These are phyloP conservation scores for Crithidia bombi DNA, from an alignment of 208 protist genomes.

Conservation along the genomic window DNA sequence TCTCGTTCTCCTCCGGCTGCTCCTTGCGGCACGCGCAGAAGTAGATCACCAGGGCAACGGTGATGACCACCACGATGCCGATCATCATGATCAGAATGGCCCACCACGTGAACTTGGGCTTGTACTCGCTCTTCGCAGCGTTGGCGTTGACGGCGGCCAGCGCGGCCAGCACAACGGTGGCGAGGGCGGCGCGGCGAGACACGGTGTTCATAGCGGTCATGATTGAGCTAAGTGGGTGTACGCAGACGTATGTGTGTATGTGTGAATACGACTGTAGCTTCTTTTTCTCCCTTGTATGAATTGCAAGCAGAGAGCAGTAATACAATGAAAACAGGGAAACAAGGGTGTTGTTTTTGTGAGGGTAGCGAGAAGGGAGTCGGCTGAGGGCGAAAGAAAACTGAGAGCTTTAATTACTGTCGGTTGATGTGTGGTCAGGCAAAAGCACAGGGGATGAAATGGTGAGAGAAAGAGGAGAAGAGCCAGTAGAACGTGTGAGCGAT, in stretches of 20 bases:
- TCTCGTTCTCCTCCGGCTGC: neutral
- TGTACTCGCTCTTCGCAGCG: slow-evolving; percentile 6
- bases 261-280: no score
- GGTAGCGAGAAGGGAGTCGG: neutral
- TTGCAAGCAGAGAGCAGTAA: neutral
- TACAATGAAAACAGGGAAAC: neutral
- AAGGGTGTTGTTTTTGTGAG: neutral
- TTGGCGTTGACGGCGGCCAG: slow-evolving; percentile 14
- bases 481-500: no score
- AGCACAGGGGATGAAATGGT: neutral
- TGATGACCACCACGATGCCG: slow-evolving; percentile 21
- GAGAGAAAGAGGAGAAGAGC: no score
- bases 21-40: slow-evolving; percentile 16
- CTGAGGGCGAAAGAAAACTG: neutral
- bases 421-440: neutral
- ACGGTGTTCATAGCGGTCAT: slow-evolving; percentile 21
- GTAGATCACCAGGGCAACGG: slow-evolving; percentile 19
- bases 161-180: slow-evolving; percentile 18
- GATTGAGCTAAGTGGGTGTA: slow-evolving; percentile 3
- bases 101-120: slow-evolving; percentile 27
- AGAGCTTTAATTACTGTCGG: neutral
- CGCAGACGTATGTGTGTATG: no score
- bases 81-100: slow-evolving; percentile 30
- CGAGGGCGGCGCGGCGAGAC: slow-evolving; percentile 14
- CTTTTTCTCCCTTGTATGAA: neutral